phyloP scores from a whole-genome alignment of 805 yeast species.

The Metschnikowia proteae region DNA sequence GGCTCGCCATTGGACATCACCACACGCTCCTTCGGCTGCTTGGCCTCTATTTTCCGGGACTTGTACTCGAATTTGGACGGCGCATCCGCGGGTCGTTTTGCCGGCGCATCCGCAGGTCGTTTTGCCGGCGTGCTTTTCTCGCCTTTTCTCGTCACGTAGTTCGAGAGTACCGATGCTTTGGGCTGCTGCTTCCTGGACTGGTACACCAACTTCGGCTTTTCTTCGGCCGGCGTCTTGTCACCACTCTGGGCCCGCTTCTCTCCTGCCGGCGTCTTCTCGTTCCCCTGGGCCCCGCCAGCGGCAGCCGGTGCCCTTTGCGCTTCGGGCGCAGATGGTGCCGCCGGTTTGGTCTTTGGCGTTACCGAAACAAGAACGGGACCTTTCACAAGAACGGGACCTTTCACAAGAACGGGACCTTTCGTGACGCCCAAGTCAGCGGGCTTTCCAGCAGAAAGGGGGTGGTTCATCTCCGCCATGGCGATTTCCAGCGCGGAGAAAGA shows the following conservation, averaged over 20 bases:
- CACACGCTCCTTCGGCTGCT: conserved; percentile 34
- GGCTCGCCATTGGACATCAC: conserved; percentile 24
- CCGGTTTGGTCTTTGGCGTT: not conserved
- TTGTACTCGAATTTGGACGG: conserved; percentile 25
- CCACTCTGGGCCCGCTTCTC: too few species aligned
- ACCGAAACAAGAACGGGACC: conserved; percentile 24
- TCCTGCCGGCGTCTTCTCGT: too few species aligned
- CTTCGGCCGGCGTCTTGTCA: not conserved
- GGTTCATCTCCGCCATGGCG: conserved; percentile 17
- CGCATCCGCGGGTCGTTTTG: not conserved
- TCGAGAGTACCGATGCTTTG: conserved; percentile 10
- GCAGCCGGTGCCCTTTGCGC: too few species aligned
- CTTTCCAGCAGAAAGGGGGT: conserved; percentile 2
- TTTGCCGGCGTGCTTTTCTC: conserved; percentile 2
- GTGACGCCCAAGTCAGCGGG: conserved; percentile 26
- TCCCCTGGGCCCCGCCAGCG: not conserved
- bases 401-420: conserved; percentile 27
- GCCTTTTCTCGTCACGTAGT: conserved; percentile 16
- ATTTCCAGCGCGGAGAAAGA: conserved; percentile 11
- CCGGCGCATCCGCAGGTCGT: not conserved
- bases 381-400: too few species aligned
- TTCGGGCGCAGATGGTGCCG: too few species aligned
- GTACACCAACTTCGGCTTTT: conserved; percentile 11
- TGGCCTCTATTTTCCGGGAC: conserved; percentile 32
- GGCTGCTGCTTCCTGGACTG: conserved; percentile 16